Evolutionary conservation across 306 rosid genomes (phyloP), one percentile per base, ranked within the genome.

Genomic region (apple (Malus domestica)): DNA sequence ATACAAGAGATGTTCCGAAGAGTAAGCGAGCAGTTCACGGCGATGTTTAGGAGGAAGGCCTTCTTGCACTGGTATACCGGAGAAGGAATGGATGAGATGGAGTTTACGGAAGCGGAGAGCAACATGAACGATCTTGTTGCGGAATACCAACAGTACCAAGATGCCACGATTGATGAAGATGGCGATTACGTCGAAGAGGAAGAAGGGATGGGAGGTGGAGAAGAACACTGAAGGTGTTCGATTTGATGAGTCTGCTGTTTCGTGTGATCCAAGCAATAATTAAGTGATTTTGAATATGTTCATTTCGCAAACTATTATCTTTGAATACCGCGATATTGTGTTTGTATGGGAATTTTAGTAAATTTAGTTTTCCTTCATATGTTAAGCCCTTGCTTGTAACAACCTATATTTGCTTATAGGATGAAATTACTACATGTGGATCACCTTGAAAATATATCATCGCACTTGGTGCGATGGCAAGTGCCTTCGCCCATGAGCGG

Each of bases 51-150:
- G 75, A 88, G 93, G 82, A 90, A 90, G 80, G 96, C 96, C 35
- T 90, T 90, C 88, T 90, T 90, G 93, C 93, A 89, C 32, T 89
- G 93, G 93, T 89, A 89, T 22, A 89, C 93, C 3, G 93, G 89
- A 66, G 93, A 89, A 83, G 93, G 93, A 75, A 89, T 89, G 93
- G 93, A 89, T 73, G 93, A 87, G 81, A 83, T 89, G 93, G 93
- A 89, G 78, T 89, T 89, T 19, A 89, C 89, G 5, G 90, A 89
- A 73, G 93, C 93, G 1, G 93, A 89, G 81, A 87, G 93, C 25
- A 91, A 91, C 72, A 89, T 91, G 96, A 91, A 91, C 58, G 96
- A 89, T 65, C 96, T 91, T 62, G 91, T 91, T 52, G 90, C 96
- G 0, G 93, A 91, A 79, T 89, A 91, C 75, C 96, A 91, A 69